Conservation (phyloP, 495 filamentous ascomycete genomes). For the Xylaria venustula region DNA sequence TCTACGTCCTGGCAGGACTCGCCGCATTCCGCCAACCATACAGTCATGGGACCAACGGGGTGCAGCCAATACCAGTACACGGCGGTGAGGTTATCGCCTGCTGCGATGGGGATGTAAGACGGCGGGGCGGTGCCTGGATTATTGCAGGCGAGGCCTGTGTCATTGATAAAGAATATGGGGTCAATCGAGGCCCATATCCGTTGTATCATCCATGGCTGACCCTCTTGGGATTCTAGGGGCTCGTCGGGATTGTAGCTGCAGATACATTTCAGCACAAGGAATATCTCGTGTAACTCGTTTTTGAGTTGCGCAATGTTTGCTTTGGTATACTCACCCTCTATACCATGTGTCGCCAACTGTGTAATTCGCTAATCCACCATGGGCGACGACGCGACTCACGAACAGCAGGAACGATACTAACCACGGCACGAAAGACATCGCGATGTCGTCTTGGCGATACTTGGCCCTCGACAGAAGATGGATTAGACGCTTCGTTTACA, state of each 20-base stretch:
- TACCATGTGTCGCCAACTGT: slow-evolving; percentile 51
- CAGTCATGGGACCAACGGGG: slow-evolving; percentile 51
- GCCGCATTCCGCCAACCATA: slow-evolving; percentile 47
- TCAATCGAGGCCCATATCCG: slow-evolving; percentile 44
- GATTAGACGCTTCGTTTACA: neutral
- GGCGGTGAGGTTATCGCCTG: slow-evolving; percentile 44
- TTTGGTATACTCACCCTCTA: slow-evolving; percentile 33
- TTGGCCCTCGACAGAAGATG: neutral
- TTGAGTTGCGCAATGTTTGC: no score
- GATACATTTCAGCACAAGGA: neutral
- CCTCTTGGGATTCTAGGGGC: slow-evolving; percentile 33
- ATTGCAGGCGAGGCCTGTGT: slow-evolving; percentile 43
- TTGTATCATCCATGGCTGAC: slow-evolving; percentile 45
- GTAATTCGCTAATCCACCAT: slow-evolving; percentile 49
- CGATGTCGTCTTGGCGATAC: neutral
- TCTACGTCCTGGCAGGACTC: slow-evolving; percentile 39
- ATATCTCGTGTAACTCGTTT: neutral
- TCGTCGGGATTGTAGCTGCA: slow-evolving; percentile 40
- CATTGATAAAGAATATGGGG: slow-evolving; percentile 40
- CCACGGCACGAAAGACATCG: slow-evolving; percentile 4
- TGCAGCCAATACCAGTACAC: slow-evolving; percentile 55
- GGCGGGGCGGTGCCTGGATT: slow-evolving; percentile 39
- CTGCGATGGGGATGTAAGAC: slow-evolving; percentile 42
- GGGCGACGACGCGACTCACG: slow-evolving; percentile 27
- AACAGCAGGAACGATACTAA: slow-evolving; percentile 29